A percentile compares a stretch with the other conserved stretches of the same genome.
phyloP scores from a whole-genome alignment of 352 stramenopile species.

The Globisporangium cystogenes region DNA sequence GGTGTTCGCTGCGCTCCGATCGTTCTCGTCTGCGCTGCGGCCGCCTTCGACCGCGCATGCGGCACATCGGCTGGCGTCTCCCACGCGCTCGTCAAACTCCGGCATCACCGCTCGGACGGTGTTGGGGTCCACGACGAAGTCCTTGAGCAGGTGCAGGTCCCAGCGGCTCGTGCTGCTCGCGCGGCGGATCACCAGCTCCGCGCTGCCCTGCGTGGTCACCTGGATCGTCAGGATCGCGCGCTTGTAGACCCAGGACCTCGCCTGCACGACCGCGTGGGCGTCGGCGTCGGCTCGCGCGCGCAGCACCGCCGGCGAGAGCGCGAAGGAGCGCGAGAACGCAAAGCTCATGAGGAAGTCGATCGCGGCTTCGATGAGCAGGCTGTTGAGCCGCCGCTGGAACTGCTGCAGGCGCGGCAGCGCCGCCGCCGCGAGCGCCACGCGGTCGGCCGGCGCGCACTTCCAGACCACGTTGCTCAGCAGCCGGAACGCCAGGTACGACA shows the following conservation, averaged over 20 bases:
- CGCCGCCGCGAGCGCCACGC: conserved; percentile 33
- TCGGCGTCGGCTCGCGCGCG: conserved; percentile 10
- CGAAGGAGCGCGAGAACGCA: conserved; percentile 45
- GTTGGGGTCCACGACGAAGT: conserved; percentile 14
- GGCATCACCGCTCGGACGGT: not conserved
- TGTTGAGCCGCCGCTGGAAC: conserved; percentile 26
- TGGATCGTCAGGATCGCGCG: conserved; percentile 51
- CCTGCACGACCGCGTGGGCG: conserved; percentile 8
- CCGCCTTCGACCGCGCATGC: not conserved
- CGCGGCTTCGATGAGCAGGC: conserved; percentile 49
- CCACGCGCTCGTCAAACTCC: not conserved
- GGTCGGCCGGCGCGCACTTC: conserved; percentile 30
- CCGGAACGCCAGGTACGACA: conserved; percentile 58
- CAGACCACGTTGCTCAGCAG: conserved; percentile 63
- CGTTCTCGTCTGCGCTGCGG: not conserved
- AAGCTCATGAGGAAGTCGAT: conserved; percentile 81
- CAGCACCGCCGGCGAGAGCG: conserved; percentile 29
- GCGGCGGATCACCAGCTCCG: conserved; percentile 42
- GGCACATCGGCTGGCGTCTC: not conserved
- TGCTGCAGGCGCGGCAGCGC: conserved; percentile 56
- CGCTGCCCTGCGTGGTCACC: conserved; percentile 16
- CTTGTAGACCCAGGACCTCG: conserved; percentile 45
- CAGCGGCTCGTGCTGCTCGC: conserved; percentile 49
- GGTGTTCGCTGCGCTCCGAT: not conserved
- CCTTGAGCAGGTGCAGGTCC: conserved; percentile 23